Evolutionary conservation across 495 filamentous ascomycete genomes (phyloP).

Genomic region (Neurospora intermedia): DNA sequence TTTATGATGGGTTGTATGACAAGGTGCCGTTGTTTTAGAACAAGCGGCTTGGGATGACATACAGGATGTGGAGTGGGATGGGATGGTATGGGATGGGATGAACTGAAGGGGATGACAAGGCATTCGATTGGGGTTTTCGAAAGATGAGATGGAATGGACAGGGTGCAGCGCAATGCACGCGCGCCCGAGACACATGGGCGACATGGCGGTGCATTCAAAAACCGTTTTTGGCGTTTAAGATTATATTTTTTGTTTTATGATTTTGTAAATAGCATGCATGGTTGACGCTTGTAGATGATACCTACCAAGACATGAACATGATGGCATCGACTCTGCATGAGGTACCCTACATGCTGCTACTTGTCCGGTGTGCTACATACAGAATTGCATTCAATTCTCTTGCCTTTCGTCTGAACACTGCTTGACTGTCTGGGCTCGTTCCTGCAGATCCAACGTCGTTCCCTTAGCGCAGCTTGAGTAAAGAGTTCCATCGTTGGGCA

Average conservation of each 20-base stretch:
- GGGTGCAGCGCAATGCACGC: not conserved
- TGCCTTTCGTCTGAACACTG: not conserved
- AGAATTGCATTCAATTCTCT: not conserved
- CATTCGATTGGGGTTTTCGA: too few relatives aligned
- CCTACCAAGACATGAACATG: not conserved
- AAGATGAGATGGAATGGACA: not conserved
- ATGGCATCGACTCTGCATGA: not conserved
- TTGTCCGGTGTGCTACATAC: not conserved
- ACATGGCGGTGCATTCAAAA: not conserved
- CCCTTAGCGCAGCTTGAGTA: not conserved
- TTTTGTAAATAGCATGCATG: not conserved
- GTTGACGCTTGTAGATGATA: not conserved
- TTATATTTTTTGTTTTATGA: not conserved
- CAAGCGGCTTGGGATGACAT: not conserved
- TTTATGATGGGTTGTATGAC: conserved; percentile 54
- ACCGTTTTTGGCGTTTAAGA: not conserved
- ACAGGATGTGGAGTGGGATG: not conserved
- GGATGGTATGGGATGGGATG: not conserved
- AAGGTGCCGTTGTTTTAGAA: conserved; percentile 20
- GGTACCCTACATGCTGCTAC: not conserved
- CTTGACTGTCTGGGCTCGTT: not conserved
- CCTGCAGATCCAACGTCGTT: not conserved
- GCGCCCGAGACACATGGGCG: not conserved
- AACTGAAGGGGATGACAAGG: not conserved
- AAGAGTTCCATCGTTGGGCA: too few relatives aligned